Base-by-base conservation (phyloP, 768 basidiomycete genomes). In the Pleurotus tuber-regium region DNA sequence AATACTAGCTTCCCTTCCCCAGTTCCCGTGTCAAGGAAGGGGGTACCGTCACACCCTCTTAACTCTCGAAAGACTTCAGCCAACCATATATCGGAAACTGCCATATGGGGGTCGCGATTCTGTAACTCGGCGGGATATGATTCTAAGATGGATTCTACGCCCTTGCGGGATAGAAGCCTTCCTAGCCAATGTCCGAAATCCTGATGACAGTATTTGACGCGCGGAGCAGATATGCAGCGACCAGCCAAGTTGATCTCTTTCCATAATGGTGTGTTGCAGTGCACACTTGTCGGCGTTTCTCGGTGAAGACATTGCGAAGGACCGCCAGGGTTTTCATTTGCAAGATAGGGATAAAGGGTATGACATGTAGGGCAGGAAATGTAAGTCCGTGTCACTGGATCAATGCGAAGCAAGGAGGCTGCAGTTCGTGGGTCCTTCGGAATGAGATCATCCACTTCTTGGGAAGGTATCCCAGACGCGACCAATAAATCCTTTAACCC, bases 111-210 rank as follows among this genome's bases (percentile, higher is more conserved):
- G 39, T 47, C 29, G n/a, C n/a, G n/a, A 14, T 29, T 7, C n/a
- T 19, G 9, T 23, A 4, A 38, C n/a, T 19, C 21, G 21, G 42
- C 42, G 14, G 55, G 59, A 48, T 53, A 59, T 7, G 43, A 43
- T 3, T 64, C 57, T 8, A 65, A 47, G 11, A 58, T 40, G 10
- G 63, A 60, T 39, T 66, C 65, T 12, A 67, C 62, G 1, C 60
- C 63, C 24, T 56, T 60, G 7, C 66, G 36, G 4, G 62, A 65
- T 1, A 66, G 42, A 4, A 67, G 23, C 3, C 61, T 55, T 1
- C 59, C 65, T 3, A 66, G n/a, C 65, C 66, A 66, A 2, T 54
- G 23, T 41, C 62, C 61, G 2, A 66, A 18, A 2, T 51, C 49
- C 5, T 66, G 63, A 39, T 64, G 59, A 4, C 61, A 50, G 36